A percentile compares a stretch with the other conserved stretches of the same genome.
These are phyloP conservation scores for Helichrysum umbraculigerum DNA, from an alignment of 129 eudicot species.

Conservation along the genomic window DNA sequence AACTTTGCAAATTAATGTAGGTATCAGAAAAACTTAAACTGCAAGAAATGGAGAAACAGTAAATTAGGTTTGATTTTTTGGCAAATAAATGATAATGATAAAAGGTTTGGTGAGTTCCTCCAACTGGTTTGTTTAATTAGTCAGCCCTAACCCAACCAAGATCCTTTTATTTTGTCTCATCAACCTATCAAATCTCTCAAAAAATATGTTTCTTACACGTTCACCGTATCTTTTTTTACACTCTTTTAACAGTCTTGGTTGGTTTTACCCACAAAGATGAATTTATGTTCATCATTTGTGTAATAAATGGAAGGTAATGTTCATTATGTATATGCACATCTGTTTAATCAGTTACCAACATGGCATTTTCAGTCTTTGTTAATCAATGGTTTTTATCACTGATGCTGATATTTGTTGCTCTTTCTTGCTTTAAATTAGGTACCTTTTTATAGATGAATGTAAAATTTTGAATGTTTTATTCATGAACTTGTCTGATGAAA, in stretches of 20 bases:
- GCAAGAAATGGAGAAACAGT: slow-evolving; percentile 8
- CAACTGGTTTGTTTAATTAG: slow-evolving; percentile 43
- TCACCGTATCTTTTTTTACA: slow-evolving; percentile 10
- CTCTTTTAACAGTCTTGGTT: slow-evolving; percentile 30
- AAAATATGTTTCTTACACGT: slow-evolving; percentile 21
- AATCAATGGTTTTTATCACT: slow-evolving; percentile 35
- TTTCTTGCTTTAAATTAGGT: slow-evolving; percentile 40
- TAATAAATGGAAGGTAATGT: slow-evolving; percentile 22
- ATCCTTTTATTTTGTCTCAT: slow-evolving; percentile 1
- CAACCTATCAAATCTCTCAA: slow-evolving; percentile 21
- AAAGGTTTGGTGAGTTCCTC: slow-evolving; percentile 51
- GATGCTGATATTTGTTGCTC: slow-evolving; percentile 28
- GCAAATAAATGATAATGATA: slow-evolving; percentile 19
- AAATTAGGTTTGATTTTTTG: slow-evolving; percentile 41
- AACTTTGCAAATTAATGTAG: not conserved
- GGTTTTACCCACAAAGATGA: slow-evolving; percentile 25
- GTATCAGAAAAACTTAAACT: not conserved
- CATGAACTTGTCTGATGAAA: not conserved
- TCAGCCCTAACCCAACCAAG: slow-evolving; percentile 36
- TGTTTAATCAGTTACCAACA: slow-evolving; percentile 15
- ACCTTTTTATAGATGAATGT: slow-evolving; percentile 1
- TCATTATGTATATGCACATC: not conserved
- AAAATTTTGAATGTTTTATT: not conserved
- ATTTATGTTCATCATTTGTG: slow-evolving; percentile 2
- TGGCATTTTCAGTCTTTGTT: slow-evolving; percentile 38